Conservation (phyloP, 176 grass and related monocot species). For the Aegilops speltoides region DNA sequence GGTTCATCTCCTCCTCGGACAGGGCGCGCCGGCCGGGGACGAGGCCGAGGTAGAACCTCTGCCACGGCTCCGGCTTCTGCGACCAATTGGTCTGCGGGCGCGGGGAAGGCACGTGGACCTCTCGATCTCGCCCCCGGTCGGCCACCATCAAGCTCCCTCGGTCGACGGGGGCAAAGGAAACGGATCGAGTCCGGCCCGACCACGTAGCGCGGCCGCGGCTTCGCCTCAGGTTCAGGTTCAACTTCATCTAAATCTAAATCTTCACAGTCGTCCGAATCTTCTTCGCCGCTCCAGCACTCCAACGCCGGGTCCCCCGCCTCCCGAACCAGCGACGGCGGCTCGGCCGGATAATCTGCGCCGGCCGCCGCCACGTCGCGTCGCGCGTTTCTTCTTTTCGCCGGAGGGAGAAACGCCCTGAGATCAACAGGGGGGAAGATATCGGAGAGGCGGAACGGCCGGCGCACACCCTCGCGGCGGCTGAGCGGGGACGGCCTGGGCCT, state of each 20-base stretch:
- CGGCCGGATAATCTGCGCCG: background rate
- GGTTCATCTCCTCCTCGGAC: background rate
- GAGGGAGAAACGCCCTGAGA: background rate
- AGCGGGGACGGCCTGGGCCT: background rate
- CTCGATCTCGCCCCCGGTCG: background rate
- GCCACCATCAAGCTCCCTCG: background rate
- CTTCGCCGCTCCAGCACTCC: background rate
- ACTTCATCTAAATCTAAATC: background rate
- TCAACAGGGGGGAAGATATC: background rate
- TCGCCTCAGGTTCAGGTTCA: background rate
- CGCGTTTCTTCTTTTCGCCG: background rate
- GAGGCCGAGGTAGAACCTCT: conserved; percentile 11
- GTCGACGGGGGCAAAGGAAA: background rate
- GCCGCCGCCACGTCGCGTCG: background rate
- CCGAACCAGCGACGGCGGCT: background rate
- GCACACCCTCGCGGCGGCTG: background rate
- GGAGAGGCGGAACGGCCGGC: background rate
- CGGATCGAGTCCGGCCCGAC: conserved; percentile 1
- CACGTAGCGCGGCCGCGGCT: background rate
- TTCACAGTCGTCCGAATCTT: background rate
- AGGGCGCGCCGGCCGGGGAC: background rate
- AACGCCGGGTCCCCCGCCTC: background rate
- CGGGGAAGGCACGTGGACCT: conserved; percentile 13
- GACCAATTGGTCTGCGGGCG: background rate
- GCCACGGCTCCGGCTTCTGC: background rate